Base-by-base conservation (phyloP, 2,329 filamentous ascomycete species). In the Aspergillus sp. region DNA sequence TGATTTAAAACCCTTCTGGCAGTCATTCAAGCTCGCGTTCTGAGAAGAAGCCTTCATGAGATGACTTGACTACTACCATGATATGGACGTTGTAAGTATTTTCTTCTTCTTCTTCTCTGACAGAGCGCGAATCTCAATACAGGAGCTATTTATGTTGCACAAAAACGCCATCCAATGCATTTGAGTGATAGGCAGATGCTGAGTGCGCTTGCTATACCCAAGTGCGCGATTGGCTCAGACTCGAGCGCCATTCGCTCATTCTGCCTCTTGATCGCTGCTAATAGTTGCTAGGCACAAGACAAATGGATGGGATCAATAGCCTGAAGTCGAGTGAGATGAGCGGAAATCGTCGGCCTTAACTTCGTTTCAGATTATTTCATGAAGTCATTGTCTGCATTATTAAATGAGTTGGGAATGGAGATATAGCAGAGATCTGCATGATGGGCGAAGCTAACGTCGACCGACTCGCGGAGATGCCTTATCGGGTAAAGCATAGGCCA, bases 401-500 rank as follows among this genome's bases (percentile, higher is more conserved):
- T 5, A 22, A 17, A 47, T 19, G 34, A 41, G 34, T 15, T 19
- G 41, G 54, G 34, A 19, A 41, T 38, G 54, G 54, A 38, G n/a
- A 53, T 49, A 57, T 54, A 54, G 49, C 59, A 50, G 49, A 54
- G 59, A 61, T 61, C 59, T 48, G 54, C 59, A 49, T 31, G 54
- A 52, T 38, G 15, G 52, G 25, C 17, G 34, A 58, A 58, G 41
- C 49, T 57, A 57, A 54, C 49, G 41, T 54, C 47, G 34, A 30
- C 57, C 58, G 48, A 60, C 34, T 51, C 51, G 23, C 53, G 43
- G 43, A 13, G 5, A 31, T 22, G 22, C 47, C 55, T 51, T 17
- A 23, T 50, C 19, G n/a, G 53, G 53, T 34, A 55, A 55, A 7
- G 53, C 46, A 30, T 17, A 28, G 46, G 41, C 13, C 31, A n/a